Conservation (phyloP, 2,329 filamentous ascomycete species). For the Pseudogymnoascus sp. region DNA sequence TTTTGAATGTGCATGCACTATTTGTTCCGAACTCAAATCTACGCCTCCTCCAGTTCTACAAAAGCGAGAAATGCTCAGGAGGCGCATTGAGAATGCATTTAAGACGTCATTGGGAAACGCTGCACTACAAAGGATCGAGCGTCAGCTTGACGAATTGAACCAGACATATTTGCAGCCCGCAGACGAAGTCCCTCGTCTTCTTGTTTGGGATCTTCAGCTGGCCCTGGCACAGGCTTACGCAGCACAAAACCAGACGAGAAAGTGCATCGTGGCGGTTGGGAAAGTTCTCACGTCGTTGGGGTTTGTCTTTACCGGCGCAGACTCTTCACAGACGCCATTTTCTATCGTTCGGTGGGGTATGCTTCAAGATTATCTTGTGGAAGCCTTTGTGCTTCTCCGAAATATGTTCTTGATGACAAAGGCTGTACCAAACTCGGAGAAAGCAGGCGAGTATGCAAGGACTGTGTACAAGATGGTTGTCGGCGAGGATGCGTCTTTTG, state of each 20-base stretch:
- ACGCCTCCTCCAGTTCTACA: neutral
- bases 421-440: conserved; percentile 15
- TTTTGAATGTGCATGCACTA: conserved; percentile 35
- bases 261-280: conserved; percentile 6
- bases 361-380: conserved; percentile 21
- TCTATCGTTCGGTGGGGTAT: conserved; percentile 25
- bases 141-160: conserved; percentile 14
- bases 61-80: neutral
- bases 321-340: conserved; percentile 10
- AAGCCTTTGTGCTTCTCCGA: conserved; percentile 26
- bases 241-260: neutral
- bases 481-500: conserved; percentile 31
- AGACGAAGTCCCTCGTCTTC: conserved; percentile 23
- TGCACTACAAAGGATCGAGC: conserved; percentile 14
- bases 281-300: conserved; percentile 10
- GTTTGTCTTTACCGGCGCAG: conserved; percentile 12
- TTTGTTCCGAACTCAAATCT: neutral
- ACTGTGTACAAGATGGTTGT: conserved; percentile 28
- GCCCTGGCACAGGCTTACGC: conserved; percentile 18
- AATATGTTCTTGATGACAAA: conserved; percentile 21
- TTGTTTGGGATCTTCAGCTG: conserved; percentile 16
- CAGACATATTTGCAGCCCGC: conserved; percentile 23
- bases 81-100: neutral
- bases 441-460: conserved; percentile 28
- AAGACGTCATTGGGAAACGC: neutral